These are phyloP conservation scores for Psilocybe subaeruginosa DNA, from an alignment of 768 basidiomycete genomes.

Conservation along the genomic window DNA sequence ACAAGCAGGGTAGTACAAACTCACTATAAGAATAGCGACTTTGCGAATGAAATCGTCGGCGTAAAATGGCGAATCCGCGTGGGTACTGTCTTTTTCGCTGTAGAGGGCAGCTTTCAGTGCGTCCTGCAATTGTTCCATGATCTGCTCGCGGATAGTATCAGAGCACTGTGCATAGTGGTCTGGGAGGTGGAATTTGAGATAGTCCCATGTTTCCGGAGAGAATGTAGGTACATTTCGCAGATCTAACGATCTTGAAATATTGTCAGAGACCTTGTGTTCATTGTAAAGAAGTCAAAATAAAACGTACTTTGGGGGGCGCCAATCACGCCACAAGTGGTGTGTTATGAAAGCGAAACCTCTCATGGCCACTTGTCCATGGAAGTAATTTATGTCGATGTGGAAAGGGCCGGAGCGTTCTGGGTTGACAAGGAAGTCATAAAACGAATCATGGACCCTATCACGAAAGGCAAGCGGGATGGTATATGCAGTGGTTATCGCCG, in stretches of 20 bases:
- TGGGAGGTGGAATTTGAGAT: conserved; percentile 9
- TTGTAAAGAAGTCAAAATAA: not conserved
- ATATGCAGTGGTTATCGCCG: conserved; percentile 11
- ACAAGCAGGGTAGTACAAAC: not conserved
- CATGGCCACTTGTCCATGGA: conserved; percentile 9
- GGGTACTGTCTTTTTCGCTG: not conserved
- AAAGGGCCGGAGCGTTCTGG: conserved; percentile 11
- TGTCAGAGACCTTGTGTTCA: not conserved
- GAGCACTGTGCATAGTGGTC: conserved; percentile 11
- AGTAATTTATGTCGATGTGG: conserved; percentile 7
- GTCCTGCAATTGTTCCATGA: conserved; percentile 6
- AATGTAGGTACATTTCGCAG: not conserved
- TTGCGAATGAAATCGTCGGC: conserved; percentile 2
- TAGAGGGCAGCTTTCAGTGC: not conserved
- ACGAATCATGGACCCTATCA: conserved; percentile 13
- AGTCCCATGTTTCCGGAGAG: conserved; percentile 11
- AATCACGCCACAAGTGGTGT: conserved; percentile 12
- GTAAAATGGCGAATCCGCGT: not conserved
- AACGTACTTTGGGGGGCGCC: conserved; percentile 4
- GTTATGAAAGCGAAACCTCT: conserved; percentile 1
- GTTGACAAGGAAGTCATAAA: conserved; percentile 13
- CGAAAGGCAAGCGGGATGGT: conserved; percentile 11
- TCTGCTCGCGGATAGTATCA: conserved; percentile 1
- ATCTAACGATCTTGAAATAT: not conserved
- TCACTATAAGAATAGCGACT: conserved; percentile 7